Evolutionary conservation across 495 filamentous ascomycete genomes (phyloP).

Genomic region (Pyrenula massariospora): DNA sequence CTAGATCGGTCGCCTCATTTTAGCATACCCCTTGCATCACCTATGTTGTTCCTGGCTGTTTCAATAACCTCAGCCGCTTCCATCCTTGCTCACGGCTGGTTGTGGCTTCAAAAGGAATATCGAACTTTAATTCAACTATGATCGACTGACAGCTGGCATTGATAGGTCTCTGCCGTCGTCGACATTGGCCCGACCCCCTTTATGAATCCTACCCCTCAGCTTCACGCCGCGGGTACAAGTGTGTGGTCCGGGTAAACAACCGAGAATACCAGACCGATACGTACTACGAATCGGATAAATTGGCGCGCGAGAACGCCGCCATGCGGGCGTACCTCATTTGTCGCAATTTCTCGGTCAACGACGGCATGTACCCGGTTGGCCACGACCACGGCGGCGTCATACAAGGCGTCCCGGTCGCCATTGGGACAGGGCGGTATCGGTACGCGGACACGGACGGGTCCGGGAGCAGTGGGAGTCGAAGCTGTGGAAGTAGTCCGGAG

Average conservation of each 20-base stretch:
- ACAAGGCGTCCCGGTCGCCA: constrained; percentile 74
- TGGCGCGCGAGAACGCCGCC: constrained; percentile 89
- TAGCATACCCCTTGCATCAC: background rate
- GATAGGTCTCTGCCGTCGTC: constrained; percentile 88
- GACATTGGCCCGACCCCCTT: constrained; percentile 85
- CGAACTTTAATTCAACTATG: background rate
- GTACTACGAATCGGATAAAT: constrained; percentile 63
- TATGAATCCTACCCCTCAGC: constrained; percentile 61
- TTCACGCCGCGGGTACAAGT: constrained; percentile 62
- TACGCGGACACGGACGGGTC: constrained; percentile 34
- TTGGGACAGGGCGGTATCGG: constrained; percentile 44
- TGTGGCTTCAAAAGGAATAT: background rate
- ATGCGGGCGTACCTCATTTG: constrained; percentile 97
- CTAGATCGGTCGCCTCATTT: constrained; percentile 2
- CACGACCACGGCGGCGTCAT: constrained; percentile 64
- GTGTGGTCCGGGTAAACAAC: constrained; percentile 90
- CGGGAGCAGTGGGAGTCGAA: constrained; percentile 37
- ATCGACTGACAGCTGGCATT: constrained; percentile 4
- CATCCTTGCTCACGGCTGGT: background rate
- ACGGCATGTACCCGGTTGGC: constrained; percentile 73
- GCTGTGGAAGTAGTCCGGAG: constrained; percentile 45
- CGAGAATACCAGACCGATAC: constrained; percentile 90
- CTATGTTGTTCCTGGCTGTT: background rate
- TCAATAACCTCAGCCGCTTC: background rate
- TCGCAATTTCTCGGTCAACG: constrained; percentile 96